Evolutionary conservation across 805 yeast genomes (phyloP), one percentile per base, ranked within the genome.

Genomic region (Candida tibetensis): DNA sequence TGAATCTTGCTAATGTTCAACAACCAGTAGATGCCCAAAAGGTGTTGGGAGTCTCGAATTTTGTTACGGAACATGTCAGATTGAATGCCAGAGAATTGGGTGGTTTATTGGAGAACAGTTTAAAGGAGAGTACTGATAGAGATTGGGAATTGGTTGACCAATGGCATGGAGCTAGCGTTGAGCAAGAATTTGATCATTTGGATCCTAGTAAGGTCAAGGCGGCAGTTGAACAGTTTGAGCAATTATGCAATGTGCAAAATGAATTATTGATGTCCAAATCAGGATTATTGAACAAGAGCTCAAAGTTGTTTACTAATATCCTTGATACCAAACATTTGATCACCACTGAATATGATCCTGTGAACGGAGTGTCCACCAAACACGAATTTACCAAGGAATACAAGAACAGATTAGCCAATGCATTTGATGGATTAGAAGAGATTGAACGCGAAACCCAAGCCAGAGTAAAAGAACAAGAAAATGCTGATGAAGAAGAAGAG

Each of bases 11-110:
- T 4, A 63, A 73, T 3, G 49, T 72, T 26, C 62, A 70, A 6
- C 46, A 35, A 21, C 95, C 96, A 3, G 71, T 74, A 0, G 81
- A 77, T 39, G 61, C 78, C 0, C 62, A 71, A 4, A 81, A 79
- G 17, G 76, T 85, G 4, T 53, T 79, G 34, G 66, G 72, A 22
- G 69, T 64, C 17, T 70, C 67, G 38, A 69, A 60, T 40, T 68
- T 60, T 40, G 66, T 70, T 30, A 71, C 80, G 16, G 82, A 76
- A 37, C 67, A 62, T 46, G 81, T 85, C 4, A 69, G 93, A 34
- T 56, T 74, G 16, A 71, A 76, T 53, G 74, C 84, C 1, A 71
- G 72, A 40, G 75, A 70, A 30, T 52, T 89, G 26, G 81, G 88
- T 0, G 69, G 64, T n/a, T 44, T 85, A 22, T 76, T 88, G 2